phyloP scores from a whole-genome alignment of 176 grass and related monocot genomes.

The Phoenix dactylifera region DNA sequence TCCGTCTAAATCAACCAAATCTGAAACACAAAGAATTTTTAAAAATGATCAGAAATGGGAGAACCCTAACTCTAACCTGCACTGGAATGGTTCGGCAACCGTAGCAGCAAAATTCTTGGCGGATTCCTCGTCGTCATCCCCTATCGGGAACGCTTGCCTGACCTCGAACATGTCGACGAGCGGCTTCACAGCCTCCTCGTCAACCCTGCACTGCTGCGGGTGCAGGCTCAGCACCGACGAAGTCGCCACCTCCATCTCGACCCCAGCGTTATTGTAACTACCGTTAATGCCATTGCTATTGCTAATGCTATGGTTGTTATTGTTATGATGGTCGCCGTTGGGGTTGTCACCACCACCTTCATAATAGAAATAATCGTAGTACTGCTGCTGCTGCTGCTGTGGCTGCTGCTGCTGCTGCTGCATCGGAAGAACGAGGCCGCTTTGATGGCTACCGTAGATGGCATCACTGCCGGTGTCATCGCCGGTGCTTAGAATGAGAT shows the following conservation, averaged over 20 bases:
- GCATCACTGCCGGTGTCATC: constrained; percentile 2
- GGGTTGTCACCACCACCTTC: constrained; percentile 1
- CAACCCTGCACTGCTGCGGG: constrained; percentile 18
- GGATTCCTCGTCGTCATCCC: constrained; percentile 3
- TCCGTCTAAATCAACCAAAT: too few species aligned
- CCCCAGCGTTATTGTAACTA: not conserved
- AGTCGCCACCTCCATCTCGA: not conserved
- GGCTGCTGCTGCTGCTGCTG: not conserved
- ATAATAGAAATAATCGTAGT: constrained; percentile 26
- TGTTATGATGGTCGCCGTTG: not conserved
- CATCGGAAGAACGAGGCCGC: not conserved
- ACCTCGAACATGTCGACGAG: constrained; percentile 8
- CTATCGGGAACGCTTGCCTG: constrained; percentile 8
- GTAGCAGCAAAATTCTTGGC: constrained; percentile 7
- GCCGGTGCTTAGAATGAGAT: not conserved
- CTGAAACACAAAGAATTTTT: too few species aligned
- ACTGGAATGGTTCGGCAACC: constrained; percentile 26
- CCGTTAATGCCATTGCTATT: constrained; percentile 19
- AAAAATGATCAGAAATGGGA: constrained; percentile 17
- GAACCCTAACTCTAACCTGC: constrained; percentile 43
- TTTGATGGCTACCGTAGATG: constrained; percentile 19
- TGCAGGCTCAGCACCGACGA: not conserved
- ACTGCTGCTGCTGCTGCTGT: constrained; percentile 5
- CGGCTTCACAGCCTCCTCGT: constrained; percentile 30
- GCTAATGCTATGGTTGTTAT: not conserved